Evolutionary conservation across 164 flowering plant species (phyloP).

Genomic region (Stephania cephalantha): DNA sequence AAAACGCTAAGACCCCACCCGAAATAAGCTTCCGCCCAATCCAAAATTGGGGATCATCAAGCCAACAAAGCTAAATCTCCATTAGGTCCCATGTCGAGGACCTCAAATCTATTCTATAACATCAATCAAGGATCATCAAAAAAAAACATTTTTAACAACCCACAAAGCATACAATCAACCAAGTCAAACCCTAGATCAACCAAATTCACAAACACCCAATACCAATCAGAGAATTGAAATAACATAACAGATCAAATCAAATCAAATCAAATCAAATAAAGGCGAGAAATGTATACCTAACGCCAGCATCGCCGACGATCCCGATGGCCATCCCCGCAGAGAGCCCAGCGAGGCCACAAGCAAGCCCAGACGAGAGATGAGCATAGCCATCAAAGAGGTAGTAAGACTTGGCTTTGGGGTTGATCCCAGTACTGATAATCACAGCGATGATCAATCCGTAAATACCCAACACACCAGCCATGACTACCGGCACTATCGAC

Average conservation of each 20-base stretch:
- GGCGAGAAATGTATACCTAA: conserved; percentile 12
- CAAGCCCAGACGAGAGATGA: conserved; percentile 44
- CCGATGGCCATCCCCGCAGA: conserved; percentile 60
- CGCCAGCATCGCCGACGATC: conserved; percentile 37
- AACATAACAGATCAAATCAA: not conserved
- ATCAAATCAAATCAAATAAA: not conserved
- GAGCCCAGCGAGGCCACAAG: conserved; percentile 59
- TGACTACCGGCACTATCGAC: conserved; percentile 55
- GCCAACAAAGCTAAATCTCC: no score
- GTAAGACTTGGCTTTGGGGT: conserved; percentile 45
- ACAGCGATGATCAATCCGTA: conserved; percentile 32
- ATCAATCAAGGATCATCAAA: not conserved
- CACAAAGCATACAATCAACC: no score
- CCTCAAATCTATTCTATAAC: not conserved
- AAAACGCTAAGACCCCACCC: no score
- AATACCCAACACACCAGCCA: conserved; percentile 59
- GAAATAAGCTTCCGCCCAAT: not conserved
- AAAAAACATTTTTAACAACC: not conserved
- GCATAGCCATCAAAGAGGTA: conserved; percentile 38
- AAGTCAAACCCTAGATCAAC: not conserved
- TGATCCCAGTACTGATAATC: conserved; percentile 35
- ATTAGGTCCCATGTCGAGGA: not conserved
- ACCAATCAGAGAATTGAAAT: not conserved
- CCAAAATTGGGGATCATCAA: no score
- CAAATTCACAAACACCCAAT: not conserved